Conservation (phyloP, 2,329 filamentous ascomycete species). For the Pseudogymnoascus sp. region DNA sequence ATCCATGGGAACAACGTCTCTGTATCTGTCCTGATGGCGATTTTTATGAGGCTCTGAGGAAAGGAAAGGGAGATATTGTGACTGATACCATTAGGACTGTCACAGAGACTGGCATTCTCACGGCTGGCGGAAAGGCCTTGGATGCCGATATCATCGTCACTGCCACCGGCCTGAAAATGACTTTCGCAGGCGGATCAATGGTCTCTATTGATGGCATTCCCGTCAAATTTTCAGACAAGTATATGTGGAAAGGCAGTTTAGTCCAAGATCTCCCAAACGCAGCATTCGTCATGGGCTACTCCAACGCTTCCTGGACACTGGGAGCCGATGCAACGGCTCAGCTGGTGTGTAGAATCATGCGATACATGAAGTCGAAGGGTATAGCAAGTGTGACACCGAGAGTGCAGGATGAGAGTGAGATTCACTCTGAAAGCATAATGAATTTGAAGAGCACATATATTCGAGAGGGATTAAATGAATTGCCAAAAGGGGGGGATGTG, state of each 20-base stretch:
- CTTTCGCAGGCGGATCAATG: slow-evolving; percentile 44
- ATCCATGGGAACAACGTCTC: slow-evolving; percentile 64
- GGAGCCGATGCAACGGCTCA: slow-evolving; percentile 45
- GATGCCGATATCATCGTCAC: slow-evolving; percentile 59
- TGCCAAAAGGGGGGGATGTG: slow-evolving; percentile 20
- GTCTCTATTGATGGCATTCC: slow-evolving; percentile 46
- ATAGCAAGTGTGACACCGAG: too few species aligned
- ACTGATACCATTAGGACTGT: slow-evolving; percentile 45
- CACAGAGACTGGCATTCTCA: slow-evolving; percentile 41
- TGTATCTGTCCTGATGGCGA: slow-evolving; percentile 55
- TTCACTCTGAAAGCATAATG: background rate
- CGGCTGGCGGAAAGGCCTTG: slow-evolving; percentile 39
- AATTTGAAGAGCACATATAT: slow-evolving; percentile 19
- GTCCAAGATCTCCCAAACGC: slow-evolving; percentile 56
- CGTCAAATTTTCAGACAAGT: slow-evolving; percentile 41
- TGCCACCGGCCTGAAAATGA: slow-evolving; percentile 55
- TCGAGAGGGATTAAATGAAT: slow-evolving; percentile 19
- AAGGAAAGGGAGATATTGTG: slow-evolving; percentile 37
- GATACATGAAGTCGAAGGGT: slow-evolving; percentile 10
- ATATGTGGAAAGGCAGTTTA: slow-evolving; percentile 56
- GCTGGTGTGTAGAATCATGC: slow-evolving; percentile 1
- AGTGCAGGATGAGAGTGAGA: too few species aligned
- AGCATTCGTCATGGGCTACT: slow-evolving; percentile 53
- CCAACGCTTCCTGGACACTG: slow-evolving; percentile 57
- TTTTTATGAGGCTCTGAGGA: slow-evolving; percentile 42